Base-by-base conservation (phyloP, 2,329 filamentous ascomycete species). In the Penicillium sp. region DNA sequence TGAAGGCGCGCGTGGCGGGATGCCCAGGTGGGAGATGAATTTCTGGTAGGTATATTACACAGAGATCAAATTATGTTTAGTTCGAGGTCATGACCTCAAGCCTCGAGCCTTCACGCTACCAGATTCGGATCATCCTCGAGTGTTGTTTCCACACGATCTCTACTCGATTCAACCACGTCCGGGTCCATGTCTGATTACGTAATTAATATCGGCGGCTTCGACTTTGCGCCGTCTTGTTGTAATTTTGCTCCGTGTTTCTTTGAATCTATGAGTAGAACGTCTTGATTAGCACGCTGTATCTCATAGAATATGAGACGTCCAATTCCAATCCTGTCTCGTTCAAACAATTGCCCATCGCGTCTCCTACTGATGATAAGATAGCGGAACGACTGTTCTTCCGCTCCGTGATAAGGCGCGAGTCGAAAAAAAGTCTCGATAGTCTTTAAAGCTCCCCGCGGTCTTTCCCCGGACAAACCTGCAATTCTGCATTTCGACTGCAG, bases 291-390 rank as follows among this genome's bases (percentile, higher is more conserved):
- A 38, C 4, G 16, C 16, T 9, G 9, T 16, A 16, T 4, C n/a
- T 18, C 16, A 18, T 2, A 21, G 10, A 3, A 38, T 4, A 38
- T 18, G 9, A 18, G 9, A 10, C 4, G 18, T 21, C n/a, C 10
- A 38, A 9, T 18, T 16, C 4, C 18, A 21, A 1, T 18, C n/a
- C 4, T 8, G 16, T 10, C n/a, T 8, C 6, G 34, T 23, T 16
- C 21, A 39, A 12, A 39, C 9, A 21, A 10, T 21, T 23, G 16
- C 15, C 36, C 36, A 13, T 18, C 34, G 15, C 18, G 16, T 21
- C 18, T 21, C 9, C 16, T 10, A 21, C 34, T 44, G 41, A 33
- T 34, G 65, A 68, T 68, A 68, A 69, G 66, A 67, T 69, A 65
- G 61, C 23, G 4, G 64, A 60, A 56, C n/a, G 4, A 65, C 53